A percentile compares a stretch with the other conserved stretches of the same genome.
Evolutionary conservation across 345 rosid genomes (phyloP).

Genomic region (Abelmoschus esculentus): DNA sequence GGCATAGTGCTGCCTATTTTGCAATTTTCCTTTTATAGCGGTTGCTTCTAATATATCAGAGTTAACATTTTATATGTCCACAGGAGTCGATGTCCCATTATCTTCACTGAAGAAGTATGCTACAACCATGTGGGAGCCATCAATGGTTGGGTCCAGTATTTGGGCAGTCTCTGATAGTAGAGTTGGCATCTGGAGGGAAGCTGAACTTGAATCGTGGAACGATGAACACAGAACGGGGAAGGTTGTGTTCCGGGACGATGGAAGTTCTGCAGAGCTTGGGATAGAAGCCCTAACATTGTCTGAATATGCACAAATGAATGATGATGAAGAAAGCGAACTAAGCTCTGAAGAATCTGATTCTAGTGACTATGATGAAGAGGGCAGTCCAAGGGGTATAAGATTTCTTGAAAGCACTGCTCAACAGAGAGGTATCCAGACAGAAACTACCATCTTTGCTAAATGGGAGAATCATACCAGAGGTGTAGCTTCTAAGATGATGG

Average conservation of each 20-base stretch:
- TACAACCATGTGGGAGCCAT: slow-evolving; percentile 58
- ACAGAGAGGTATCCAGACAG: slow-evolving; percentile 64
- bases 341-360: slow-evolving; percentile 46
- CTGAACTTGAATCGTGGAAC: slow-evolving; percentile 94
- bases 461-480: slow-evolving; percentile 99
- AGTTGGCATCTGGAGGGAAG: slow-evolving; percentile 63
- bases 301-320: slow-evolving; percentile 48
- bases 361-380: slow-evolving; percentile 64
- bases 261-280: slow-evolving; percentile 55
- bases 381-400: slow-evolving; percentile 54
- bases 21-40: background rate
- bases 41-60: too few species aligned
- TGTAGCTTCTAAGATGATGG: slow-evolving; percentile 96
- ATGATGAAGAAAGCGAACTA: slow-evolving; percentile 55
- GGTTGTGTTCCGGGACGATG: slow-evolving; percentile 69
- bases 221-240: slow-evolving; percentile 46
- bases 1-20: too few species aligned
- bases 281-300: slow-evolving; percentile 49
- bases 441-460: slow-evolving; percentile 69
- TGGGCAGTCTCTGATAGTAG: slow-evolving; percentile 62
- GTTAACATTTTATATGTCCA: slow-evolving; percentile 9
- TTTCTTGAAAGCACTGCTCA: slow-evolving; percentile 44
- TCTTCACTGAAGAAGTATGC: slow-evolving; percentile 63
- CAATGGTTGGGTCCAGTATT: slow-evolving; percentile 74
- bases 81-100: slow-evolving; percentile 74